Conservation (phyloP, 2,329 filamentous ascomycete genomes). For the Madurella fahalii region DNA sequence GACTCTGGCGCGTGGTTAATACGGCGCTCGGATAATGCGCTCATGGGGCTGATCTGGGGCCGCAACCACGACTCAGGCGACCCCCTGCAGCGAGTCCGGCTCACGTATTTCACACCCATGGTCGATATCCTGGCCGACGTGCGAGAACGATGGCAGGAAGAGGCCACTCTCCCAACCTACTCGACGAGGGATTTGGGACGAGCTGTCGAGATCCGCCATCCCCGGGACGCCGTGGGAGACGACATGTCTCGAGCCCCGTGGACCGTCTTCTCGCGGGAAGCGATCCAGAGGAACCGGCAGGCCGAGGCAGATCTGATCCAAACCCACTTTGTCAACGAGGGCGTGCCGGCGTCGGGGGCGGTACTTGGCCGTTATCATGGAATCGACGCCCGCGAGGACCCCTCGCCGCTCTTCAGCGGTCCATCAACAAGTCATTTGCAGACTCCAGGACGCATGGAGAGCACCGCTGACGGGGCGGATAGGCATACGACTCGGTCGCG, state of each 20-base stretch:
- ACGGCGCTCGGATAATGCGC: constrained; percentile 13
- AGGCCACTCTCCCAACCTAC: constrained; percentile 9
- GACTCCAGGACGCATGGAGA: neutral
- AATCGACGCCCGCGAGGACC: neutral
- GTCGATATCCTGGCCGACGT: constrained; percentile 19
- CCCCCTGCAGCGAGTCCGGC: constrained; percentile 7
- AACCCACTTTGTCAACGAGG: neutral
- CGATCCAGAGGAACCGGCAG: constrained; percentile 2
- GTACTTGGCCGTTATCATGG: neutral
- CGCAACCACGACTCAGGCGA: constrained; percentile 17
- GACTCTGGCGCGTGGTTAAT: constrained; percentile 25
- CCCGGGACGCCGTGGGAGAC: neutral
- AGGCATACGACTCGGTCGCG: neutral
- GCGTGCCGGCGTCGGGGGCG: neutral
- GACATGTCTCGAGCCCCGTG: constrained; percentile 13
- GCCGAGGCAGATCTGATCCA: neutral
- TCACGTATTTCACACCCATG: constrained; percentile 21
- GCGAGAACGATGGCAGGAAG: constrained; percentile 1
- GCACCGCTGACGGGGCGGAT: neutral
- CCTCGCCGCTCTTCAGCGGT: neutral
- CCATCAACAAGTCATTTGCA: neutral
- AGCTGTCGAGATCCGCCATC: neutral
- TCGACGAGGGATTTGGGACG: neutral
- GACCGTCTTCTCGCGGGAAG: neutral
- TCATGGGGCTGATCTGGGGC: constrained; percentile 19